These are phyloP conservation scores for Suillus sp. DNA, from an alignment of 768 basidiomycete species.

Conservation along the genomic window DNA sequence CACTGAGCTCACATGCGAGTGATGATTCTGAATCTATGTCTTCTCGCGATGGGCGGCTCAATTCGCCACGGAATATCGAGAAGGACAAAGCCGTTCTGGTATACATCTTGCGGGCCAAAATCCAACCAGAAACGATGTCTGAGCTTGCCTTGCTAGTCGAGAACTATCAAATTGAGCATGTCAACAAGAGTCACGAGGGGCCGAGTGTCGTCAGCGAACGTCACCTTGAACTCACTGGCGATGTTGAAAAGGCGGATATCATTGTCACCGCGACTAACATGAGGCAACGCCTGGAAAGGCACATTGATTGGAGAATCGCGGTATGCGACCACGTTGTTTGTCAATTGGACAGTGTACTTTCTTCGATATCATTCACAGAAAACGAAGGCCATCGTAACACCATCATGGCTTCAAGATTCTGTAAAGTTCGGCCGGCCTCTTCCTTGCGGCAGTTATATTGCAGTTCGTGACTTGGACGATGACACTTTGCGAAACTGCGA, in stretches of 20 bases:
- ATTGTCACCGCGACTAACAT: slow-evolving; percentile 68
- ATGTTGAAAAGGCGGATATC: slow-evolving; percentile 57
- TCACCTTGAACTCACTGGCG: slow-evolving; percentile 38
- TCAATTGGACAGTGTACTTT: background rate
- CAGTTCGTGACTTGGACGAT: slow-evolving; percentile 51
- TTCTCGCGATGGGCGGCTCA: slow-evolving; percentile 8
- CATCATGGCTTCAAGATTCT: slow-evolving; percentile 70
- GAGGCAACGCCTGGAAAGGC: slow-evolving; percentile 68
- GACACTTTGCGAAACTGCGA: slow-evolving; percentile 48
- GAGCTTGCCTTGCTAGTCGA: slow-evolving; percentile 32
- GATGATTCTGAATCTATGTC: background rate
- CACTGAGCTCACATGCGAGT: background rate
- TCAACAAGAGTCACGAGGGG: background rate
- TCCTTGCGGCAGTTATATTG: slow-evolving; percentile 59
- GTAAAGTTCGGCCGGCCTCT: slow-evolving; percentile 43
- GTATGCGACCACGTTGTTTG: slow-evolving; percentile 43
- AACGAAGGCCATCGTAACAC: slow-evolving; percentile 67
- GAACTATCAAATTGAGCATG: slow-evolving; percentile 1
- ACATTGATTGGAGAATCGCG: slow-evolving; percentile 63
- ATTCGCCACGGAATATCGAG: slow-evolving; percentile 15
- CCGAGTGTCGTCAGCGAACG: slow-evolving; percentile 5
- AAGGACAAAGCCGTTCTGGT: slow-evolving; percentile 22
- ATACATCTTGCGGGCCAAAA: slow-evolving; percentile 37
- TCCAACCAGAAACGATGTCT: slow-evolving; percentile 24
- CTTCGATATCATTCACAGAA: slow-evolving; percentile 41